Percentiles rank a stretch among this genome's conserved stretches.
phyloP scores from a whole-genome alignment of 2,329 filamentous ascomycete genomes.

The Fusarium temperatum region DNA sequence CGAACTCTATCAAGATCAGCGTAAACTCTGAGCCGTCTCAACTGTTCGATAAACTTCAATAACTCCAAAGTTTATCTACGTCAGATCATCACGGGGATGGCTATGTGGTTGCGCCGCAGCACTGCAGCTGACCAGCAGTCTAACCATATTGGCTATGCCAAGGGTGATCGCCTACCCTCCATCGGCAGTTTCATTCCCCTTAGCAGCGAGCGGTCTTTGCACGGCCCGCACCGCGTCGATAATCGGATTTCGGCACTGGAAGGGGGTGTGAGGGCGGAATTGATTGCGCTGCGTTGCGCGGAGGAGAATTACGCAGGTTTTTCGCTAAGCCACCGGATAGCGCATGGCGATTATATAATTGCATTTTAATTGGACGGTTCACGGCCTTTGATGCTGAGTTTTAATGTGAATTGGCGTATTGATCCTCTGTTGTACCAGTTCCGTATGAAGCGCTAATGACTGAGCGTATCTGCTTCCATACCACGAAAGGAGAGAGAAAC shows the following conservation, averaged over 20 bases:
- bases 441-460: no score
- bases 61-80: not conserved
- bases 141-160: not conserved
- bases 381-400: rapidly evolving
- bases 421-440: not conserved
- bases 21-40: not conserved
- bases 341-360: not conserved
- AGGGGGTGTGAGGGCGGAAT: not conserved
- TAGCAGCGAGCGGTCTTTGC: not conserved
- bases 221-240: not conserved
- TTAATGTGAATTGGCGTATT: no score
- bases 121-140: not conserved
- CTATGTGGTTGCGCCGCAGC: not conserved
- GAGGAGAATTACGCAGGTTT: rapidly evolving
- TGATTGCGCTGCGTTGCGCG: not conserved
- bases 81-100: not conserved
- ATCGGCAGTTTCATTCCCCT: not conserved
- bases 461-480: not conserved
- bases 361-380: rapidly evolving
- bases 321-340: not conserved
- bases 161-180: not conserved
- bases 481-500: not conserved
- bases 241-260: not conserved
- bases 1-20: rapidly evolving
- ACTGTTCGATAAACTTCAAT: not conserved